A percentile compares a stretch with the other conserved stretches of the same genome.
These are phyloP conservation scores for Diospyros kaki DNA, from an alignment of 148 eudicot species.

Conservation along the genomic window DNA sequence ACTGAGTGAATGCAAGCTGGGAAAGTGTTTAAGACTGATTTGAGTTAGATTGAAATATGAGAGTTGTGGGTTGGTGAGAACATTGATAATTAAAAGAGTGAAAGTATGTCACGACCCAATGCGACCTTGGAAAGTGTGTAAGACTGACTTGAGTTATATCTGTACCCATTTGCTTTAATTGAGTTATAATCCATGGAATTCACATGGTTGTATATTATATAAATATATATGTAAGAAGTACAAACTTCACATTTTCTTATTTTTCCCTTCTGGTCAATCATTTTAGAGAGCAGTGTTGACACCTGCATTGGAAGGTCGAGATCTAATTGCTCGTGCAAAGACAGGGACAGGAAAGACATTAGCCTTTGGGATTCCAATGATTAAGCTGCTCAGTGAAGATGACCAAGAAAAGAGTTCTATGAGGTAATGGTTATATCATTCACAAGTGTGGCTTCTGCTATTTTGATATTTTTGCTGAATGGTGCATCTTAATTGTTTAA, in stretches of 20 bases:
- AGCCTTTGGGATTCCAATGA: slow-evolving; percentile 90
- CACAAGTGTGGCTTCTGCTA: background rate
- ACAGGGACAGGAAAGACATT: slow-evolving; percentile 98
- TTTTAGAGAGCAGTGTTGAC: slow-evolving; percentile 72
- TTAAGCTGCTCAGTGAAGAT: slow-evolving; percentile 62
- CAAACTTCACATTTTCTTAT: background rate
- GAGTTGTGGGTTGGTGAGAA: too few relatives aligned
- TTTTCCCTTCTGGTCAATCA: slow-evolving; percentile 3
- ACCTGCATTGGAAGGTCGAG: slow-evolving; percentile 78
- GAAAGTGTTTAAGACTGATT: too few relatives aligned
- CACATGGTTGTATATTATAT: too few relatives aligned
- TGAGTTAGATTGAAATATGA: too few relatives aligned
- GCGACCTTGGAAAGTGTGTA: too few relatives aligned
- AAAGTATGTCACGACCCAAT: too few relatives aligned
- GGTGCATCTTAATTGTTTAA: slow-evolving; percentile 12
- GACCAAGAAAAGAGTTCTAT: slow-evolving; percentile 23
- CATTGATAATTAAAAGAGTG: too few relatives aligned
- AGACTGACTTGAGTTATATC: too few relatives aligned
- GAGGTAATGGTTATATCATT: slow-evolving; percentile 40
- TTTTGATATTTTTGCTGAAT: background rate
- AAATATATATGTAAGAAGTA: too few relatives aligned
- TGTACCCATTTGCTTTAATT: too few relatives aligned
- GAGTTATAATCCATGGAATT: too few relatives aligned
- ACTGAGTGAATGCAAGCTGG: too few relatives aligned
- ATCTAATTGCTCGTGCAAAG: slow-evolving; percentile 93